These are phyloP conservation scores for Cornus kousa DNA, from an alignment of 148 eudicot genomes.

Conservation along the genomic window DNA sequence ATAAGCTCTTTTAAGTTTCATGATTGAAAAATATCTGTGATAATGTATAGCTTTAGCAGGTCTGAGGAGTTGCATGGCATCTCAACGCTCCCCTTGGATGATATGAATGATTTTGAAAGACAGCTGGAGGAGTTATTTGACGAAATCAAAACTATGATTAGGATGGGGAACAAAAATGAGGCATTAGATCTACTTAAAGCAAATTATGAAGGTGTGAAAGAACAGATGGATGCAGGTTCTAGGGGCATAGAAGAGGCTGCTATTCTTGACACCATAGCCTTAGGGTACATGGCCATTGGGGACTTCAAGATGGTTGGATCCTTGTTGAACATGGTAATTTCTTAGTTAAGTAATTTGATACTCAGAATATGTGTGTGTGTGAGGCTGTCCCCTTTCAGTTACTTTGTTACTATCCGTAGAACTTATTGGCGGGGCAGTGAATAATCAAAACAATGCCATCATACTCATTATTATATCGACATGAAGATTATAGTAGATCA, in stretches of 20 bases:
- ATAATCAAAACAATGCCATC: not conserved
- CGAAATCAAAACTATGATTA: constrained; percentile 73
- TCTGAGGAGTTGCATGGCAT: constrained; percentile 38
- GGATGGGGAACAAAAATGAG: constrained; percentile 59
- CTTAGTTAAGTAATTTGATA: not conserved
- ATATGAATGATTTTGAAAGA: constrained; percentile 55
- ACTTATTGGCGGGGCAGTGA: not conserved
- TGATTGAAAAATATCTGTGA: not conserved
- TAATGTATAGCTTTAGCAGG: constrained; percentile 33
- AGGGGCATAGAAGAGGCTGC: constrained; percentile 84
- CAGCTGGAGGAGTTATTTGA: constrained; percentile 74
- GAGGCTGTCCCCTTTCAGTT: not conserved
- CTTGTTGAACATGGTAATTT: constrained; percentile 54
- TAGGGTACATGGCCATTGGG: constrained; percentile 72
- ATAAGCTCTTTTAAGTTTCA: not conserved
- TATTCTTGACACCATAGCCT: constrained; percentile 65
- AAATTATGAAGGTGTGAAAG: constrained; percentile 73
- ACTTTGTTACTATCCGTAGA: not conserved
- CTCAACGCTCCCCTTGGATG: constrained; percentile 35
- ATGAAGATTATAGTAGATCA: not conserved
- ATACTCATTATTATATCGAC: not conserved
- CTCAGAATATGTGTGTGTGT: not conserved
- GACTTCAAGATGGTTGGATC: constrained; percentile 56
- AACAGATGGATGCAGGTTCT: constrained; percentile 58
- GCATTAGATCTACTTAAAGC: constrained; percentile 73